Base-by-base conservation (phyloP, 2,329 filamentous ascomycete species). In the Alternaria infectoria region DNA sequence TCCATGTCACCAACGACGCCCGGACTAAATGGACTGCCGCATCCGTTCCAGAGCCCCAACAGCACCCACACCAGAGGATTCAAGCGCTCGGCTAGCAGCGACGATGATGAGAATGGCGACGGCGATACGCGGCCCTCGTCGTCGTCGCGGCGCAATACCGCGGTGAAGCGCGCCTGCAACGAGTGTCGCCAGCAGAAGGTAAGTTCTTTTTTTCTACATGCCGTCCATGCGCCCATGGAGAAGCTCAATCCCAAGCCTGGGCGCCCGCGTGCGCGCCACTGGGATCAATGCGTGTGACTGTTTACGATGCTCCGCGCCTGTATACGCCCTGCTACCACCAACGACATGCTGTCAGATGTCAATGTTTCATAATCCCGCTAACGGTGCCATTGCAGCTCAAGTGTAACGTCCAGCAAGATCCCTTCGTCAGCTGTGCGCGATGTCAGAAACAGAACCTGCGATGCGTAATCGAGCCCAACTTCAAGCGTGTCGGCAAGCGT, bases 131-230 rank as follows among this genome's bases (percentile, higher is more conserved):
- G 75, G 36, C 68, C 66, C 25, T 68, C 65, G 19, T 69, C 67
- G 52, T 74, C 71, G 30, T 65, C 70, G 67, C 70, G 74, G 54
- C 77, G 77, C 63, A 74, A 76, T 63, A 74, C 74, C 4, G 76
- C 77, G 44, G 78, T 80, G 52, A 93, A 95, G 83, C 86, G 92
- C 73, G 92, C 92, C 6, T 95, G 92, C 81, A 94, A 94, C 76
- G 91, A 95, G 80, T 95, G 91, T 77, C 87, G 91, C 65, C 92
- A 95, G 81, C 92, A 95, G 81, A 95, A 95, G 85, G 91, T 93
- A 86, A 44, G 47, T 21, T 15, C 45, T 19, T n/a, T 21, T n/a
- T 30, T 19, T 7, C 21, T 21, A 52, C 21, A 13, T 30, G 57
- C 36, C 26, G 57, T 26, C 49, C 9, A 40, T 19, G 30, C 43